Percentiles rank a stretch among this genome's conserved stretches.
Conservation (phyloP, 306 rosid species). For the Dryas drummondii region DNA sequence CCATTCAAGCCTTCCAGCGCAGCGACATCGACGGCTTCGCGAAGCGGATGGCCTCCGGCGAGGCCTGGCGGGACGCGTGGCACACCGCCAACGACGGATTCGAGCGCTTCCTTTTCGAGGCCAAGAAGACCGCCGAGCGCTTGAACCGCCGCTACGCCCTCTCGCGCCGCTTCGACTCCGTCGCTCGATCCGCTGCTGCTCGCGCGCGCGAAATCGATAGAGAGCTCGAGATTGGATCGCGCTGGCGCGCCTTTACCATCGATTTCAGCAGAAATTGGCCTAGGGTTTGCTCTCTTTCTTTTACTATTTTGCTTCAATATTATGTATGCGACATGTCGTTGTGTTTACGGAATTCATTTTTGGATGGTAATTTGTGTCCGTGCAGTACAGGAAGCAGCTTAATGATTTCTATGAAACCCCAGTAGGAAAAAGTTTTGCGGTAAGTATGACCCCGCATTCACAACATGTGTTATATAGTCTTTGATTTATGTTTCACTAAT, state of each 20-base stretch:
- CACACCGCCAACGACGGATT: conserved; percentile 78
- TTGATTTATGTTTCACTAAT: neutral
- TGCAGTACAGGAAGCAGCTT: conserved; percentile 85
- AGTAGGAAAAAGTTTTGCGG: conserved; percentile 64
- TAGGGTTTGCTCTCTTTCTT: conserved; percentile 46
- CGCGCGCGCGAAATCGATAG: conserved; percentile 82
- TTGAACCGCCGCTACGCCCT: conserved; percentile 73
- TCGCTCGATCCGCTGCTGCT: conserved; percentile 49
- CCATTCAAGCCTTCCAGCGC: conserved; percentile 52
- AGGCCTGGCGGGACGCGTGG: conserved; percentile 81
- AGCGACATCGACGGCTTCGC: conserved; percentile 58
- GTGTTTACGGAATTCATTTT: neutral
- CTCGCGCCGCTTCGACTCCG: conserved; percentile 45
- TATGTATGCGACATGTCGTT: neutral
- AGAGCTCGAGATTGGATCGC: conserved; percentile 69
- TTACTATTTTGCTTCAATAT: neutral
- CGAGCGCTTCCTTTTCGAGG: conserved; percentile 70
- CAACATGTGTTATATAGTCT: neutral
- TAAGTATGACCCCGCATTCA: conserved; percentile 28
- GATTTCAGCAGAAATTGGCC: conserved; percentile 82
- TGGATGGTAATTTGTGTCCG: conserved; percentile 7
- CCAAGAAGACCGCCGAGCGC: conserved; percentile 81
- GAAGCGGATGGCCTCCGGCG: conserved; percentile 50
- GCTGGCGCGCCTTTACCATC: conserved; percentile 66
- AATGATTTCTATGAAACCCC: conserved; percentile 63